A percentile compares a stretch with the other conserved stretches of the same genome.
Conservation (phyloP, 495 filamentous ascomycete genomes). For the Astrocystis sublimbata region DNA sequence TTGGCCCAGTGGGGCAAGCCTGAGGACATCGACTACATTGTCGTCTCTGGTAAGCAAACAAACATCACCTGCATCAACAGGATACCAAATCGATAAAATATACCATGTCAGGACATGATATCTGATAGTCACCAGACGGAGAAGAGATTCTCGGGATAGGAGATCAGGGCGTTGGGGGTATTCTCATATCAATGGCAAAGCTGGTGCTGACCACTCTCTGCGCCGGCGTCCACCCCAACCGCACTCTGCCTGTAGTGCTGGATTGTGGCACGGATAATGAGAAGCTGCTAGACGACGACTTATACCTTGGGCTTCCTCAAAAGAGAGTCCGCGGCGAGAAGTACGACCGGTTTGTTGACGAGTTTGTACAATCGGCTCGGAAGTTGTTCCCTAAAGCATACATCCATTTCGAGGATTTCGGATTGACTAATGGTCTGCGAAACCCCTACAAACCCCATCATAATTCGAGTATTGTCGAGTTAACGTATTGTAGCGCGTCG, state of each 20-base stretch:
- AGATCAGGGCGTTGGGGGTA: conserved; percentile 87
- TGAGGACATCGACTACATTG: conserved; percentile 86
- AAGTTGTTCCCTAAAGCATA: conserved; percentile 77
- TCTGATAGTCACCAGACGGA: conserved; percentile 33
- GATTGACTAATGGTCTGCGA: conserved; percentile 50
- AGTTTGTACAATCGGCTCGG: conserved; percentile 65
- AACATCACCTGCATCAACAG: neutral
- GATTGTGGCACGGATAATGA: conserved; percentile 88
- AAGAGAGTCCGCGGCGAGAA: conserved; percentile 66
- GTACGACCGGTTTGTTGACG: conserved; percentile 78
- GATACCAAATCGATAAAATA: neutral
- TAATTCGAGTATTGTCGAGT: neutral
- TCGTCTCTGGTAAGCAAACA: conserved; percentile 65
- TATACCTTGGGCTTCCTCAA: conserved; percentile 76
- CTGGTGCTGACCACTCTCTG: conserved; percentile 80
- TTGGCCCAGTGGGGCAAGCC: conserved; percentile 65
- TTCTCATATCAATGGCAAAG: conserved; percentile 84
- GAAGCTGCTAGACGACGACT: conserved; percentile 70
- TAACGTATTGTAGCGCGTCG: conserved; percentile 46
- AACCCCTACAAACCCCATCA: neutral
- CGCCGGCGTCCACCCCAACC: conserved; percentile 78
- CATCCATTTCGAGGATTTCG: conserved; percentile 77
- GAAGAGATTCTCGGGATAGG: conserved; percentile 83
- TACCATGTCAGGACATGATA: conserved; percentile 1
- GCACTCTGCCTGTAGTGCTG: conserved; percentile 80